phyloP scores from a whole-genome alignment of 768 basidiomycete genomes.

The Macrolepiota albuminosa region DNA sequence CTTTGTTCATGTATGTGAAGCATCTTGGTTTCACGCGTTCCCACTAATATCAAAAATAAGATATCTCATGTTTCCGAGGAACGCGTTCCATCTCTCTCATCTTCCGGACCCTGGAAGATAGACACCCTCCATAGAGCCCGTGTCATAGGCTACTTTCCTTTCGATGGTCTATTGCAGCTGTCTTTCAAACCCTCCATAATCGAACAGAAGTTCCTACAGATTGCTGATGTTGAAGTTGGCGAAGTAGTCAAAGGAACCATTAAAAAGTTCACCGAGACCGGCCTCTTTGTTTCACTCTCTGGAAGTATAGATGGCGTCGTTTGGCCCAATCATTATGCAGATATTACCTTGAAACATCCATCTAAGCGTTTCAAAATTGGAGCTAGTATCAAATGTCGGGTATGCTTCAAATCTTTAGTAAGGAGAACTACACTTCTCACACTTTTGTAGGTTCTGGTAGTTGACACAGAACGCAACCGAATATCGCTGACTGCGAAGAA shows the following conservation, averaged over 20 bases:
- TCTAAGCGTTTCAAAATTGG: constrained; percentile 87
- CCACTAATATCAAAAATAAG: constrained; percentile 34
- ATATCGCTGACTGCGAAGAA: constrained; percentile 90
- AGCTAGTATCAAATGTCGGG: constrained; percentile 77
- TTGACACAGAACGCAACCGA: constrained; percentile 77
- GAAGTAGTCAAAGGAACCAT: constrained; percentile 84
- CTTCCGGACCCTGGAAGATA: constrained; percentile 76
- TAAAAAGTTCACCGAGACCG: constrained; percentile 76
- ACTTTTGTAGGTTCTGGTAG: constrained; percentile 60
- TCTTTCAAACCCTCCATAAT: constrained; percentile 80
- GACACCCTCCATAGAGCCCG: constrained; percentile 81
- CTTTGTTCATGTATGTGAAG: constrained; percentile 75
- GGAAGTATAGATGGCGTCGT: constrained; percentile 90
- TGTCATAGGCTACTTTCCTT: constrained; percentile 76
- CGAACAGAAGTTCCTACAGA: constrained; percentile 81
- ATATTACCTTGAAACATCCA: constrained; percentile 91
- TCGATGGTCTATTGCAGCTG: constrained; percentile 89
- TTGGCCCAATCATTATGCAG: constrained; percentile 94
- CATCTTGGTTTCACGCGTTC: background rate
- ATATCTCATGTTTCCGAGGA: constrained; percentile 94
- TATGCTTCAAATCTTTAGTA: constrained; percentile 29
- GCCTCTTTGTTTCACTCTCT: constrained; percentile 80
- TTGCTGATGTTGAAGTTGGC: constrained; percentile 79
- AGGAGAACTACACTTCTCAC: background rate
- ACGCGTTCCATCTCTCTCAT: constrained; percentile 74